phyloP scores from a whole-genome alignment of 2,329 filamentous ascomycete species.

The Helicocarpus griseus region DNA sequence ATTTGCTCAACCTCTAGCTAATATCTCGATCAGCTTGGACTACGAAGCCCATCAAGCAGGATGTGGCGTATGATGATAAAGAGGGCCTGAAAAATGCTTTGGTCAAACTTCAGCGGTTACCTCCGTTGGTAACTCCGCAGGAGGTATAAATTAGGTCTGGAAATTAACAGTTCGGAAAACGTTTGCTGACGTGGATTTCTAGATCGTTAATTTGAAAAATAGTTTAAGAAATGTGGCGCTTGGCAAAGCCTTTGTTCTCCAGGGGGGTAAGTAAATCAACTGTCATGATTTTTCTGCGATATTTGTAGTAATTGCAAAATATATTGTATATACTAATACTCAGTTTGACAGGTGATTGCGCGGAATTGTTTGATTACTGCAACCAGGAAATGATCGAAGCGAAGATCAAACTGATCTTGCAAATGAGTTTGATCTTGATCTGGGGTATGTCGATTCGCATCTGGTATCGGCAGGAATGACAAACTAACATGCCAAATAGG shows the following conservation, averaged over 20 bases:
- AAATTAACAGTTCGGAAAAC: background rate
- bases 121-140: conserved; percentile 38
- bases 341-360: conserved; percentile 56
- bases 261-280: conserved; percentile 54
- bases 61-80: conserved; percentile 37
- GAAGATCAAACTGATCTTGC: conserved; percentile 91
- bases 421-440: conserved; percentile 94
- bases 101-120: conserved; percentile 34
- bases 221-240: conserved; percentile 76
- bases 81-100: conserved; percentile 31
- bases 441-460: conserved; percentile 54
- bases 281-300: background rate
- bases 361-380: conserved; percentile 96
- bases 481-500: conserved; percentile 19
- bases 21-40: conserved; percentile 28
- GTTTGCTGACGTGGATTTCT: conserved; percentile 7
- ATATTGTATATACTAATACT: background rate
- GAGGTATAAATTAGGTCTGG: conserved; percentile 24
- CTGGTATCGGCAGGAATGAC: conserved; percentile 2
- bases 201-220: conserved; percentile 67
- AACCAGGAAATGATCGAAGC: conserved; percentile 79
- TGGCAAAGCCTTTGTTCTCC: conserved; percentile 85
- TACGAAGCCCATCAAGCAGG: conserved; percentile 37
- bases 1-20: conserved; percentile 2
- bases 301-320: background rate